Evolutionary conservation across 2,329 filamentous ascomycete genomes (phyloP).

Genomic region (Epichloe uncinata): DNA sequence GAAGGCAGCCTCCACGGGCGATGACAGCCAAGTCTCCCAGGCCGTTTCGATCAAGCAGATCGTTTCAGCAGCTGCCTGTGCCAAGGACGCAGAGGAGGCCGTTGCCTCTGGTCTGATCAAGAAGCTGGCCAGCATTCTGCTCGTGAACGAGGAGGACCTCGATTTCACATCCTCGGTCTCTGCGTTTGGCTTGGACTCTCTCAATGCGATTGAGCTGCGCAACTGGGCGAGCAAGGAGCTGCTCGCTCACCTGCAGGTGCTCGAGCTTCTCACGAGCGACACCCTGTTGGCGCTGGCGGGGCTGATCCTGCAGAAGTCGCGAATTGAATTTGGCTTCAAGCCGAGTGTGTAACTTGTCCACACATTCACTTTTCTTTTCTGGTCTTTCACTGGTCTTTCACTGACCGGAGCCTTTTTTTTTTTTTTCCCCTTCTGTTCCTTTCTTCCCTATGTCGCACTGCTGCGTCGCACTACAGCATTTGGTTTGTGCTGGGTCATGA

Average conservation of each 20-base stretch:
- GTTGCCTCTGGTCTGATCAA: slow-evolving; percentile 12
- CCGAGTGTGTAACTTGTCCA: no score
- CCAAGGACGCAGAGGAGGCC: slow-evolving; percentile 11
- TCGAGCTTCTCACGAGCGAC: slow-evolving; percentile 40
- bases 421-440: no score
- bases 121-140: slow-evolving; percentile 23
- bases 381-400: no score
- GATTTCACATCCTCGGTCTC: slow-evolving; percentile 10
- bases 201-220: slow-evolving; percentile 35
- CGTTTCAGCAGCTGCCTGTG: background rate
- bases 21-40: slow-evolving; percentile 3
- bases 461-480: no score
- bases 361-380: no score
- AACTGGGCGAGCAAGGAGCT: slow-evolving; percentile 35
- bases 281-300: slow-evolving; percentile 16
- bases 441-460: no score
- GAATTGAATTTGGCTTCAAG: slow-evolving; percentile 9
- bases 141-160: slow-evolving; percentile 9
- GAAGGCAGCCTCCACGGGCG: background rate
- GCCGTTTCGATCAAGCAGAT: slow-evolving; percentile 10
- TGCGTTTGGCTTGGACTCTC: slow-evolving; percentile 27
- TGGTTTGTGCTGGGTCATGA: no score
- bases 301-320: slow-evolving; percentile 15
- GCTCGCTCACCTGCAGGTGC: slow-evolving; percentile 32
- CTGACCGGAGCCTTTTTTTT: no score